Base-by-base conservation (phyloP, 208 protist genomes). In the Leishmania aethiopica region DNA sequence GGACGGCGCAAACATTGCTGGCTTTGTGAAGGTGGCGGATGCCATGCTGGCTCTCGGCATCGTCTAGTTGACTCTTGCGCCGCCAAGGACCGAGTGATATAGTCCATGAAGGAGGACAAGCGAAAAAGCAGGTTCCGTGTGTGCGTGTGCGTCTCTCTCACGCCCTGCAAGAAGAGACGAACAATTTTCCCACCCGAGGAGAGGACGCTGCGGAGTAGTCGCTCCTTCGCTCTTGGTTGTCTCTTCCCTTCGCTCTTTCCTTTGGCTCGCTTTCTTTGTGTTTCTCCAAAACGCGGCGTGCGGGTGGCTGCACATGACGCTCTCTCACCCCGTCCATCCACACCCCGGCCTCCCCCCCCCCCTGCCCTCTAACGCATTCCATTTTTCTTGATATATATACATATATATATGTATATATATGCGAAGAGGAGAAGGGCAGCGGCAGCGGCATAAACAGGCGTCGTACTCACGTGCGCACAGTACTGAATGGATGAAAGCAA, bases 1-100 rank as follows among this genome's bases (percentile, higher is more conserved):
- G 66, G 77, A 90, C 67, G 98, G 97, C 40, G 97, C 98, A 49
- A 99, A 99, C 89, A 94, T 98, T 75, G 97, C 94, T 53, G 98
- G 97, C 47, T 99, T 95, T 81, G 92, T 95, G 35, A 95, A 95
- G 89, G 90, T 95, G 28, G 92, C 92, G 6, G 90, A 95, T 74
- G 92, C 92, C 28, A 95, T 95, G 89, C 84, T 90, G 62, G 90
- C 84, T 73, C 89, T 93, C 59, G 92, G 92, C 57, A 77, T 95
- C 55, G 77, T 95, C 57, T 95, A 91, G 59, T n/a, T 32, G 35
- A 79, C 47, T 15, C 8, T 17, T 53, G 13, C 64, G 80, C 64
- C 28, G 28, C 13, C 25, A 74, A 19, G 70, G 70, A 17, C 42
- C 35, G 28, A 32, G 45, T n/a, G 19, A 74, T 5, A 47, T 72